Base-by-base conservation (phyloP, 345 rosid species). In the Citrus reticulata region DNA sequence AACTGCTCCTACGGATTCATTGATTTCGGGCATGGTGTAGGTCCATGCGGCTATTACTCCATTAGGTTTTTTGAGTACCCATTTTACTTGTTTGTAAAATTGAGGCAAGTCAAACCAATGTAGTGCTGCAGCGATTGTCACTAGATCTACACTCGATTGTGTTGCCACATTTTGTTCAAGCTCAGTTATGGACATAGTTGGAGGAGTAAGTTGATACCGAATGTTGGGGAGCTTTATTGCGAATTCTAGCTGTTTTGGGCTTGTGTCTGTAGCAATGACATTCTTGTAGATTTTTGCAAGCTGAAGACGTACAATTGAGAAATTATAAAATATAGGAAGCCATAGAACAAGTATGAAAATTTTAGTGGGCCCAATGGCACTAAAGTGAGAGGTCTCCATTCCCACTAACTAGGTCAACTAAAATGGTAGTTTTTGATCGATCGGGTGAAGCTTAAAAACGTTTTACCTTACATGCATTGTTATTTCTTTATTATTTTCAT, bases 41-140 rank as follows among this genome's bases (percentile, higher is more conserved):
- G 97, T 90, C 96, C 98, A 93, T 0, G 95, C 90, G 0, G 95
- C 97, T 51, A 93, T 27, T 16, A 89, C 92, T 1, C 98, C 98
- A 39, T 90, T 6, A 7, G 98, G 97, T 70, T 91, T 70, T 91
- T 90, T 89, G 74, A 95, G 90, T 7, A 89, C 90, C 83, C 85
- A 84, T 24, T 89, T 86, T 66, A 86, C 97, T 79, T 88, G 92
- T 0, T 74, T 69, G 87, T 92, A 90, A 68, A 94, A 93, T 14
- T 54, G 29, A 14, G 86, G 81, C 58, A 87, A 90, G 19, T 89
- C 91, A 42, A 94, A 87, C 95, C 98, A 93, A 54, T 94, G 97
- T 55, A 94, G 80, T 32, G 98, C 94, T 73, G 91, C 96, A 59
- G 96, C 94, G 13, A 94, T 65, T 42, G 93, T 87, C 16, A 93